phyloP scores from a whole-genome alignment of 148 eudicot species.

The Cornus controversa region DNA sequence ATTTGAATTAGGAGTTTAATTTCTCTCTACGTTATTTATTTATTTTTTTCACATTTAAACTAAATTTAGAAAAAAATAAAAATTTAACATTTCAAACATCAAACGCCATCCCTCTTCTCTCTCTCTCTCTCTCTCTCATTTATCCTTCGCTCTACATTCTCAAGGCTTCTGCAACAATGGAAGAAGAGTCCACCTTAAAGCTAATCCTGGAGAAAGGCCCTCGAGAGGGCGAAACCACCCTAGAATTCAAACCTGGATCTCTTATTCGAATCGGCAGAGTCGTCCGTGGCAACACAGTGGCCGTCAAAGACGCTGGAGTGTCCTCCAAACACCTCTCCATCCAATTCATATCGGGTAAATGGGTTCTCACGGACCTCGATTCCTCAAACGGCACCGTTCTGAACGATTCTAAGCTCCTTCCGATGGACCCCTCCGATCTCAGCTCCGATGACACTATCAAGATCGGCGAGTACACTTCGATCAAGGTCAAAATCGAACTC shows the following conservation, averaged over 20 bases:
- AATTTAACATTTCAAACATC: neutral
- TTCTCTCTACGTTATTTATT: no score
- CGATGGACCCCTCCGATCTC: slow-evolving; percentile 32
- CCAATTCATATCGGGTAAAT: slow-evolving; percentile 28
- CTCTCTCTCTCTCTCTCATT: slow-evolving; percentile 3
- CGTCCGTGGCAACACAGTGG: slow-evolving; percentile 56
- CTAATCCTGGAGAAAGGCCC: slow-evolving; percentile 70
- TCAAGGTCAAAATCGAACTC: slow-evolving; percentile 36
- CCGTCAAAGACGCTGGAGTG: slow-evolving; percentile 73
- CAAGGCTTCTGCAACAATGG: slow-evolving; percentile 19
- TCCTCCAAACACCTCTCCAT: slow-evolving; percentile 71
- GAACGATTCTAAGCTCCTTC: slow-evolving; percentile 32
- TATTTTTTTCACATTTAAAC: no score
- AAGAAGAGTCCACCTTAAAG: slow-evolving; percentile 38
- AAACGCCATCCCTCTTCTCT: neutral
- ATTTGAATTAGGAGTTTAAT: no score
- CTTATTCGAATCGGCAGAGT: slow-evolving; percentile 55
- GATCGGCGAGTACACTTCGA: slow-evolving; percentile 62
- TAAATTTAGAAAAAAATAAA: neutral
- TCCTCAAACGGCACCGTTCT: slow-evolving; percentile 74
- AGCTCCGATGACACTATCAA: slow-evolving; percentile 50
- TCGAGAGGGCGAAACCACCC: slow-evolving; percentile 53
- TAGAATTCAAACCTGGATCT: slow-evolving; percentile 37
- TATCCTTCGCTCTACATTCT: neutral
- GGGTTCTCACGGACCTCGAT: slow-evolving; percentile 61